phyloP scores from a whole-genome alignment of 371 early-diverging fungal species.

The Fennellomyces sp. region DNA sequence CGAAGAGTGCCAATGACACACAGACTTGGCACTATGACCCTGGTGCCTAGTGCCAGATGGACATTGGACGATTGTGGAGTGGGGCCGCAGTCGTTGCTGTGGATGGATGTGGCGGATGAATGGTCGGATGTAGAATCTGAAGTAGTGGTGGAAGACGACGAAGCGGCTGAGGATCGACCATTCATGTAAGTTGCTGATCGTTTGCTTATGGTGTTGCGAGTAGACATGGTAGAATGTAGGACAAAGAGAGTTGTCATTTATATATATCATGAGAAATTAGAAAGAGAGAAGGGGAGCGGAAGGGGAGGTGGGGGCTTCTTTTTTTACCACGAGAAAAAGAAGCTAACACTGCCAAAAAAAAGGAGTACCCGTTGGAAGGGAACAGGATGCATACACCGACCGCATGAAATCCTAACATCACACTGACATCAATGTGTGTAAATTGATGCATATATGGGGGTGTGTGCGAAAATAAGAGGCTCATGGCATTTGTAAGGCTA shows the following conservation, averaged over 20 bases:
- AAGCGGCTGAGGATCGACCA: background rate
- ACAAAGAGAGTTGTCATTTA: conserved; percentile 10
- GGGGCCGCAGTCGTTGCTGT: background rate
- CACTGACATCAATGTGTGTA: too few species aligned
- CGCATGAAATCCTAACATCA: too few species aligned
- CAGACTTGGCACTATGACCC: conserved; percentile 62
- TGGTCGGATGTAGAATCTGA: too few species aligned
- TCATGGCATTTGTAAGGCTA: too few species aligned
- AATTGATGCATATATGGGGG: too few species aligned
- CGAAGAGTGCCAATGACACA: conserved; percentile 64
- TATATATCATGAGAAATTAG: background rate
- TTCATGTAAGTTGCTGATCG: conserved; percentile 1
- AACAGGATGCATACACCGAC: background rate
- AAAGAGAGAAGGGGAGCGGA: background rate
- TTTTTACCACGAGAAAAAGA: background rate
- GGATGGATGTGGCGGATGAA: background rate
- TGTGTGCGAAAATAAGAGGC: too few species aligned
- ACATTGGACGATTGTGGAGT: conserved; percentile 3
- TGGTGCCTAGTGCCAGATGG: conserved; percentile 44
- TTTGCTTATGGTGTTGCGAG: background rate
- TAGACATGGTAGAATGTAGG: background rate
- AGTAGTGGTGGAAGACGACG: conserved; percentile 1
- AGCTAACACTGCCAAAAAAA: too few species aligned
- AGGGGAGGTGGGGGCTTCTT: too few species aligned
- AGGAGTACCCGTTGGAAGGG: conserved; percentile 1